phyloP scores from a whole-genome alignment of 2,329 filamentous ascomycete species.

The Kalaharituber pfeilii region DNA sequence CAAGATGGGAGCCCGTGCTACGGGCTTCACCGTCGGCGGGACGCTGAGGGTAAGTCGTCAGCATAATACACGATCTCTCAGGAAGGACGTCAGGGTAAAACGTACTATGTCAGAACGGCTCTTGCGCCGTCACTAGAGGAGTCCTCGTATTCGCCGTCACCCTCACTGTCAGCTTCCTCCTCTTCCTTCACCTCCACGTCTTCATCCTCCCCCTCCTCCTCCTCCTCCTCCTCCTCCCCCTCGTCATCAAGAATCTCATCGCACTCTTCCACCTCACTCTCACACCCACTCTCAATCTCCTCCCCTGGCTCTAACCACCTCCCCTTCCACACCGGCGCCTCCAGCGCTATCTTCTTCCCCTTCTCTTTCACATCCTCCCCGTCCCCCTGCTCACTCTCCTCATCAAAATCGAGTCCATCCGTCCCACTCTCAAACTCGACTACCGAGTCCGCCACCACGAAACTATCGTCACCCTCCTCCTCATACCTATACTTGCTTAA shows the following conservation, averaged over 20 bases:
- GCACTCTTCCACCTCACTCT: background rate
- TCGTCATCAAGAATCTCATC: constrained; percentile 3
- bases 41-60: too few relatives aligned
- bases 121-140: too few relatives aligned
- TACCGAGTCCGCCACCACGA: background rate
- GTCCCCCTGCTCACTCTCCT: background rate
- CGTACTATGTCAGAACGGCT: too few relatives aligned
- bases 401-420: background rate
- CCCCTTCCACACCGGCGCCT: background rate
- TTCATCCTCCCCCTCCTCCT: background rate
- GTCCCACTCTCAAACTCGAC: background rate
- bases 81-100: too few relatives aligned
- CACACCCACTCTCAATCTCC: background rate
- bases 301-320: too few relatives aligned
- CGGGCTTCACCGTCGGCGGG: too few relatives aligned
- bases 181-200: background rate
- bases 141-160: background rate
- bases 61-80: too few relatives aligned
- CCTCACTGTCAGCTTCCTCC: background rate
- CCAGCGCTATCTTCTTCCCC: background rate
- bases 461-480: background rate
- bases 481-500: too few relatives aligned
- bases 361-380: background rate
- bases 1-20: too few relatives aligned
- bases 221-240: constrained; percentile 3